These are phyloP conservation scores for Lentithecium fluviatile DNA, from an alignment of 495 filamentous ascomycete genomes.

Conservation along the genomic window DNA sequence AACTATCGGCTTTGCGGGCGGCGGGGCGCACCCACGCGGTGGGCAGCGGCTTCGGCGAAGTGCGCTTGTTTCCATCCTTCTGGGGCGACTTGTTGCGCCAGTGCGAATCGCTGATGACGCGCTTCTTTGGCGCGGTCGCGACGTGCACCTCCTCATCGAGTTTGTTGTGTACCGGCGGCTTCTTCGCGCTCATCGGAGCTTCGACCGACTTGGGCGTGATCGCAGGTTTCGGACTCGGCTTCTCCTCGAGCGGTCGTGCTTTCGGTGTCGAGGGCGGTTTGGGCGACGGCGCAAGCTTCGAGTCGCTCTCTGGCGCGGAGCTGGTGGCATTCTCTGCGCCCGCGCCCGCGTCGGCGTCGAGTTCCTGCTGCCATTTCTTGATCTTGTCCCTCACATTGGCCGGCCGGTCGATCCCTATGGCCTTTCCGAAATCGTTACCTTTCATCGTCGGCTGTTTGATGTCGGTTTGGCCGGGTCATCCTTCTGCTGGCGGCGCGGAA, in stretches of 20 bases:
- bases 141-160: slow-evolving; percentile 39
- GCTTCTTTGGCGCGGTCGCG: slow-evolving; percentile 46
- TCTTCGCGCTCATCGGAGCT: slow-evolving; percentile 32
- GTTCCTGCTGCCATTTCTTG: slow-evolving; percentile 37
- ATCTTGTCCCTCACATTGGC: slow-evolving; percentile 38
- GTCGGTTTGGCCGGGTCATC: slow-evolving; percentile 20
- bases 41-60: slow-evolving; percentile 30
- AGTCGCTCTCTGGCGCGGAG: slow-evolving; percentile 4
- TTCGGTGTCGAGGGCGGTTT: slow-evolving; percentile 16
- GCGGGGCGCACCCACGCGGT: slow-evolving; percentile 35
- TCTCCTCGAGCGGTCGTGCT: slow-evolving; percentile 10
- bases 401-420: slow-evolving; percentile 34
- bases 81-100: slow-evolving; percentile 41
- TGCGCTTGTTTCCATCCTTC: slow-evolving; percentile 14
- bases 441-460: slow-evolving; percentile 25
- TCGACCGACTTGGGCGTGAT: slow-evolving; percentile 16
- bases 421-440: slow-evolving; percentile 32
- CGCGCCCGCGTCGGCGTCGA: slow-evolving; percentile 26
- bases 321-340: slow-evolving; percentile 25
- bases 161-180: slow-evolving; percentile 28
- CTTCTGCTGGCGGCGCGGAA: slow-evolving; percentile 13
- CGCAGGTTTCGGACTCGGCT: slow-evolving; percentile 4
- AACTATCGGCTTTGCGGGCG: slow-evolving; percentile 1
- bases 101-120: slow-evolving; percentile 47
- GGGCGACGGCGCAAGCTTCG: slow-evolving; percentile 16